A percentile compares a stretch with the other conserved stretches of the same genome.
Evolutionary conservation across 345 rosid species (phyloP).

Genomic region (Eucalyptus dawsonii): DNA sequence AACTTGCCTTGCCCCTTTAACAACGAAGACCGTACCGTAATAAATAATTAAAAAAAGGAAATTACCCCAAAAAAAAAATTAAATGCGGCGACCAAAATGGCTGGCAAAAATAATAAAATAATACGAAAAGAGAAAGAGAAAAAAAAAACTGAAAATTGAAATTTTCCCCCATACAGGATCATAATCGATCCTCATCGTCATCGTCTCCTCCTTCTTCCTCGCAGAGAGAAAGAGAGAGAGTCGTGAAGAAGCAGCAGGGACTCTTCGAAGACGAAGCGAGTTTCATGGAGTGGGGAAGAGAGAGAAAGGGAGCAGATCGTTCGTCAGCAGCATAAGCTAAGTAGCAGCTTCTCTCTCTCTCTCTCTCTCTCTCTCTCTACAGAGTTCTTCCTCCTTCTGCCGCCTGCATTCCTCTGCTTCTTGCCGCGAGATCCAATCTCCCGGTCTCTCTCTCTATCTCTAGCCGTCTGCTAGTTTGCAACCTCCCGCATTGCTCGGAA

Average conservation of each 20-base stretch:
- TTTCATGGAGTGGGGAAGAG: not conserved
- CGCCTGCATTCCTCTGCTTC: slow-evolving; percentile 22
- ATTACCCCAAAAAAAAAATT: not conserved
- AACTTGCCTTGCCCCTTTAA: not conserved
- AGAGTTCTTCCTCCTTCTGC: not conserved
- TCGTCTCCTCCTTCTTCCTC: not conserved
- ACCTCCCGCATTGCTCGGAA: not conserved
- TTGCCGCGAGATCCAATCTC: slow-evolving; percentile 40
- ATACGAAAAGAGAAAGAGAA: not conserved
- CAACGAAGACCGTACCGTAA: not conserved
- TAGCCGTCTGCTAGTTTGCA: not conserved
- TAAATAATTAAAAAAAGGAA: not conserved
- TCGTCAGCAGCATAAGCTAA: not conserved
- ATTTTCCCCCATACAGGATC: not conserved
- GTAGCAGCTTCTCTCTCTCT: not conserved
- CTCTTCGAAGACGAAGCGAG: not conserved
- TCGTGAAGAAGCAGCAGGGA: slow-evolving; percentile 10
- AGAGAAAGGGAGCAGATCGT: not conserved
- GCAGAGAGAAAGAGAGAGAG: not conserved
- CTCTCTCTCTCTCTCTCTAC: not conserved
- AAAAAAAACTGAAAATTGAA: not conserved
- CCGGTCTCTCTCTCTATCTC: not conserved
- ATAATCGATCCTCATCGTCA: not conserved
- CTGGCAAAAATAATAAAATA: not conserved
- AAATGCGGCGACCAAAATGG: not conserved